A percentile compares a stretch with the other conserved stretches of the same genome.
phyloP scores from a whole-genome alignment of 257 asterid genomes.

The Solanum piurae region DNA sequence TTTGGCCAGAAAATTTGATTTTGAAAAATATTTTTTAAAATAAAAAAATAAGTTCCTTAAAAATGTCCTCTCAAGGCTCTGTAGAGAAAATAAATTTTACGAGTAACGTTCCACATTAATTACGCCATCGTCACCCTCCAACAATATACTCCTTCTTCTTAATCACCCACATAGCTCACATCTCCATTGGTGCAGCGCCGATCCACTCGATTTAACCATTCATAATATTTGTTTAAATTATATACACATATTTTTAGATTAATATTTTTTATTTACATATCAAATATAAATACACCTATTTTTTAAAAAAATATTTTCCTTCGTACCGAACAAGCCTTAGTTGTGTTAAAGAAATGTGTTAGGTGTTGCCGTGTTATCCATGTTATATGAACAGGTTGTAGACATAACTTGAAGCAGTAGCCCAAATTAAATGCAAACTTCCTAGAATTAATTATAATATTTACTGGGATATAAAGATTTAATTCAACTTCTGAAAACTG shows the following conservation, averaged over 20 bases:
- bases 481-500: background rate
- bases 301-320: no score
- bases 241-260: background rate
- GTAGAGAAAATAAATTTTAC: background rate
- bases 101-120: background rate
- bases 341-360: background rate
- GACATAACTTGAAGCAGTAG: background rate
- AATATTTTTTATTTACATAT: background rate
- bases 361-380: background rate
- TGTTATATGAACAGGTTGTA: background rate
- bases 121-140: background rate
- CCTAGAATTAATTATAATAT: background rate
- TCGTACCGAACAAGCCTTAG: background rate
- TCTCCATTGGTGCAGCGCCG: background rate
- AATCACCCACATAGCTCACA: background rate
- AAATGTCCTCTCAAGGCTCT: background rate
- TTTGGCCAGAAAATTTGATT: no score
- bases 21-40: background rate
- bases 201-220: background rate
- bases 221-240: background rate
- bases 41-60: background rate
- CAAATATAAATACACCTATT: background rate
- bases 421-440: background rate
- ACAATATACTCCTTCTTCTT: background rate
- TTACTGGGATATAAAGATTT: background rate